Conservation (phyloP, 495 filamentous ascomycete species). For the Penicillium paradoxum region DNA sequence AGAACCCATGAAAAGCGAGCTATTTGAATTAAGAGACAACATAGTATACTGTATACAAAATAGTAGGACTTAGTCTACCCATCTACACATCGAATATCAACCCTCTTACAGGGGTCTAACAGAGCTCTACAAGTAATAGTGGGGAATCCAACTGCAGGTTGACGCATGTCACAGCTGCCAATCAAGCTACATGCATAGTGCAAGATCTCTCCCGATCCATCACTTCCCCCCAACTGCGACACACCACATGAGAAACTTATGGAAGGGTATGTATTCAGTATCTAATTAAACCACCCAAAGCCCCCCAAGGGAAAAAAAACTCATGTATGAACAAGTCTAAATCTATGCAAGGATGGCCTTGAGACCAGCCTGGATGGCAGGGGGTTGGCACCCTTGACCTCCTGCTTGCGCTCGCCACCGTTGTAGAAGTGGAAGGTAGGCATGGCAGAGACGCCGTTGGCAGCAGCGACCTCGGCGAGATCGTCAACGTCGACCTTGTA, state of each 20-base stretch:
- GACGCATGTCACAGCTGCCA: background rate
- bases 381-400: conserved; percentile 81
- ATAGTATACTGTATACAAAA: no score
- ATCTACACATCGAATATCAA: no score
- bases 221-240: no score
- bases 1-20: no score
- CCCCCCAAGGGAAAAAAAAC: background rate
- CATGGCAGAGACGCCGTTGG: conserved; percentile 89
- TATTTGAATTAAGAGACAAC: no score
- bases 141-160: conserved; percentile 1
- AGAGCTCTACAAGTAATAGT: background rate
- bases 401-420: conserved; percentile 60
- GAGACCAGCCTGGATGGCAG: conserved; percentile 54
- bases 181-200: conserved; percentile 1
- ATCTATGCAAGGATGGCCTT: conserved; percentile 21
- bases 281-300: background rate
- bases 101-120: no score
- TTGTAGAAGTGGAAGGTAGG: conserved; percentile 89
- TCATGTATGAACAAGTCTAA: background rate
- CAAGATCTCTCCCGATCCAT: no score
- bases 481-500: conserved; percentile 93
- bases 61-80: no score
- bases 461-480: conserved; percentile 66
- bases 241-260: background rate
- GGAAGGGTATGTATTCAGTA: background rate